A percentile compares a stretch with the other conserved stretches of the same genome.
Conservation (phyloP, 2,329 filamentous ascomycete genomes). For the Colletotrichum sp. region DNA sequence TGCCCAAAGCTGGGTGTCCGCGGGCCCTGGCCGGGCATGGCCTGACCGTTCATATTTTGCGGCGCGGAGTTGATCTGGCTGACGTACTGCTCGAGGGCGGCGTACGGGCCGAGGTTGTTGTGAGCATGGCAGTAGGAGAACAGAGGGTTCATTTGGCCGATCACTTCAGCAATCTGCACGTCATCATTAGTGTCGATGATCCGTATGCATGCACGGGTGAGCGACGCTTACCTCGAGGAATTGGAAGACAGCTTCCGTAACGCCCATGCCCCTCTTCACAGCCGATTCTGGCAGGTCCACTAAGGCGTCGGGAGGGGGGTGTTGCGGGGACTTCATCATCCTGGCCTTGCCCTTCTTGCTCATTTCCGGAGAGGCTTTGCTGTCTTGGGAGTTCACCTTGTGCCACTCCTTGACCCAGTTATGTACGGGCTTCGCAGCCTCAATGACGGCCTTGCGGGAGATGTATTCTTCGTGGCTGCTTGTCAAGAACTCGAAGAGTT, state of each 20-base stretch:
- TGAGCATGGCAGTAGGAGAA: conserved; percentile 64
- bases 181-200: conserved; percentile 27
- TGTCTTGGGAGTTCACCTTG: conserved; percentile 61
- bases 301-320: conserved; percentile 60
- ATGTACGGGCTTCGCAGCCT: conserved; percentile 66
- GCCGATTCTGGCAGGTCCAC: conserved; percentile 64
- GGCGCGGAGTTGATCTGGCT: conserved; percentile 47
- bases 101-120: conserved; percentile 59
- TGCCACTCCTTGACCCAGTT: conserved; percentile 72
- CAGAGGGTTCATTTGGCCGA: conserved; percentile 70
- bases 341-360: conserved; percentile 69
- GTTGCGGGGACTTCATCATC: conserved; percentile 63
- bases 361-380: conserved; percentile 68
- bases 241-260: conserved; percentile 66
- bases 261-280: conserved; percentile 61
- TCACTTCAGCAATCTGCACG: conserved; percentile 65
- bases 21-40: conserved; percentile 48
- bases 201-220: not conserved
- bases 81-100: conserved; percentile 67
- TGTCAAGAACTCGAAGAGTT: conserved; percentile 83
- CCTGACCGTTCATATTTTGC: conserved; percentile 53
- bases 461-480: conserved; percentile 83
- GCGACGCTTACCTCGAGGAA: conserved; percentile 63
- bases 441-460: conserved; percentile 68
- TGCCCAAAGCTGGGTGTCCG: conserved; percentile 61